These are phyloP conservation scores for Boletellus ananas DNA, from an alignment of 768 basidiomycete genomes.

Conservation along the genomic window DNA sequence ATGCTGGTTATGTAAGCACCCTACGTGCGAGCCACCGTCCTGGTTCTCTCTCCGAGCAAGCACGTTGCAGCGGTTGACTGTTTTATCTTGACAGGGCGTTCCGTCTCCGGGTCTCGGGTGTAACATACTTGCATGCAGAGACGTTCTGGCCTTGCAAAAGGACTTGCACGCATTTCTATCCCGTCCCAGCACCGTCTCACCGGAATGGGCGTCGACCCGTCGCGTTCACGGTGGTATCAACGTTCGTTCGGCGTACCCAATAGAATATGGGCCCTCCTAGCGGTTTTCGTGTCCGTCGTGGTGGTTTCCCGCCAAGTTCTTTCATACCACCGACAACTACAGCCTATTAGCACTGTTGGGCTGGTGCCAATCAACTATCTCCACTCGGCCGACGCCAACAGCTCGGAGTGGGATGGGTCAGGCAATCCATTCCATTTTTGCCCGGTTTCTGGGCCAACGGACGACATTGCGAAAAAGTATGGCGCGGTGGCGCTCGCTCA, in stretches of 20 bases:
- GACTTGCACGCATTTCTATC: slow-evolving; percentile 55
- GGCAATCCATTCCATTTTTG: slow-evolving; percentile 86
- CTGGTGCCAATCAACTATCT: slow-evolving; percentile 80
- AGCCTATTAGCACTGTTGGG: slow-evolving; percentile 36
- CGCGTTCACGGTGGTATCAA: slow-evolving; percentile 50
- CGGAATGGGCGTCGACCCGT: slow-evolving; percentile 45
- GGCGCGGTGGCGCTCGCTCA: slow-evolving; percentile 70
- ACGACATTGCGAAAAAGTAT: slow-evolving; percentile 75
- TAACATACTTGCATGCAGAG: slow-evolving; percentile 56
- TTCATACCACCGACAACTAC: slow-evolving; percentile 31
- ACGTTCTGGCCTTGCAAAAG: slow-evolving; percentile 44
- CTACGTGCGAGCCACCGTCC: too few species aligned
- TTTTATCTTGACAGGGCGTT: slow-evolving; percentile 4
- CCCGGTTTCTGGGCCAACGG: slow-evolving; percentile 79
- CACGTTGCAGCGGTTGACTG: slow-evolving; percentile 3
- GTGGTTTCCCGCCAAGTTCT: slow-evolving; percentile 54
- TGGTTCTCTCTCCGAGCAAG: neutral
- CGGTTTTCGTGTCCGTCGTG: slow-evolving; percentile 52
- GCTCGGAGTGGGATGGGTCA: slow-evolving; percentile 31
- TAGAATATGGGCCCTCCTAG: slow-evolving; percentile 64
- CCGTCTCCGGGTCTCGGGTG: neutral
- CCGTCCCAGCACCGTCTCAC: slow-evolving; percentile 37
- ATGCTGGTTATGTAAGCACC: too few species aligned
- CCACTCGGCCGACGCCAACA: slow-evolving; percentile 45
- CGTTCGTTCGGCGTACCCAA: slow-evolving; percentile 61